Evolutionary conservation across 768 basidiomycete genomes (phyloP), one percentile per base, ranked within the genome.

Genomic region (Hydnum rufescens): DNA sequence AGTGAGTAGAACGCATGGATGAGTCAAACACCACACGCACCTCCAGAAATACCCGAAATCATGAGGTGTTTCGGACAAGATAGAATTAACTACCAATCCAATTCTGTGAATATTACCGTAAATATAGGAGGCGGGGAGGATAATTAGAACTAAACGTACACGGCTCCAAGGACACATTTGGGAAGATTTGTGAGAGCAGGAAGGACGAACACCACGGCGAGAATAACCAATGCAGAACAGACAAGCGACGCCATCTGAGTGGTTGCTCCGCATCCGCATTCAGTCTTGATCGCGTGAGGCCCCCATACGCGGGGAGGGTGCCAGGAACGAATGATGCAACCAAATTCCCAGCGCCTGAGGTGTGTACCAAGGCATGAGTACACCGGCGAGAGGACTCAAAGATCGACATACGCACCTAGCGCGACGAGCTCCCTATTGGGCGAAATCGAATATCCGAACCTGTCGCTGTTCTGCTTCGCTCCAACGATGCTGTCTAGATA

Each of bases 361-460:
- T 52, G 25, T 18, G 30, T 19, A 31, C 3, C 18, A 39, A 42
- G 13, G 32, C 23, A 30, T 25, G 18, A 43, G 22, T 28, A 18
- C 16, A 31, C 22, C 31, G 42, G 5, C 2, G n/a, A 48, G 2
- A 3, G 4, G 3, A 26, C 13, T 30, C n/a, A n/a, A 23, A 2
- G 13, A 47, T 18, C 13, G 31, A 0, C 39, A 51, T 23, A 54
- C 63, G 52, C 19, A 63, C 68, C 89, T 18, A 99, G 70, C 1
- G 95, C 95, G 25, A 96, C 92, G 1, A 97, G 72, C 61, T 99
- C 95, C 28, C 95, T 80, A 62, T 97, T 99, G 0, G 90, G 88
- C 57, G 78, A 84, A 57, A 97, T 83, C 0, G 83, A 74, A 63
- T 96, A 81, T 2, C 86, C 83, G 60, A 81, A 96, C 8, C 80